Evolutionary conservation across 306 rosid genomes (phyloP).

Genomic region (Luffa aegyptiaca): DNA sequence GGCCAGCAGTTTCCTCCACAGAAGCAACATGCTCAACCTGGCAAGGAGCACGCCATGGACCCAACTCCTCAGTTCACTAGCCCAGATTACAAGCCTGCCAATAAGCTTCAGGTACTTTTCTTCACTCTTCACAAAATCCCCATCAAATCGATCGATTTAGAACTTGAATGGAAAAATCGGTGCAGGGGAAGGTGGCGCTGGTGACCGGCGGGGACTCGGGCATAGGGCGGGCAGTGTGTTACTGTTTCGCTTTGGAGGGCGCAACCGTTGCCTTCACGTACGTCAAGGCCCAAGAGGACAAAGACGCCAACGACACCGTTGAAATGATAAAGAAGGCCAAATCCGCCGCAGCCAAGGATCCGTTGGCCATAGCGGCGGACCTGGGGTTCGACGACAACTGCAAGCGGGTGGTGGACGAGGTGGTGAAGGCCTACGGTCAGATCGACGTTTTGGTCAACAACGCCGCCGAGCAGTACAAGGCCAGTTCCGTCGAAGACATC

Average conservation of each 20-base stretch:
- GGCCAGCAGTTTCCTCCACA: slow-evolving; percentile 44
- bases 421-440: slow-evolving; percentile 37
- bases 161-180: not conserved
- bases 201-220: slow-evolving; percentile 81
- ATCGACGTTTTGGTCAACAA: slow-evolving; percentile 64
- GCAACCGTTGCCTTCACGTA: slow-evolving; percentile 72
- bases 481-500: slow-evolving; percentile 46
- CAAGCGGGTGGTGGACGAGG: slow-evolving; percentile 48
- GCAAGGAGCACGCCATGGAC: slow-evolving; percentile 66
- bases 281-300: slow-evolving; percentile 63
- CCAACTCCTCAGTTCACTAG: slow-evolving; percentile 59
- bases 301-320: slow-evolving; percentile 53
- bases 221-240: slow-evolving; percentile 62
- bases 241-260: slow-evolving; percentile 60
- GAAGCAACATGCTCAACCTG: slow-evolving; percentile 56
- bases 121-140: too few relatives aligned
- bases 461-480: slow-evolving; percentile 61
- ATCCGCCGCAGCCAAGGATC: slow-evolving; percentile 39
- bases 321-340: slow-evolving; percentile 38
- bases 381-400: slow-evolving; percentile 69
- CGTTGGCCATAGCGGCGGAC: slow-evolving; percentile 61
- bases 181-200: slow-evolving; percentile 71
- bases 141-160: too few relatives aligned
- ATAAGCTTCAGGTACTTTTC: slow-evolving; percentile 48
- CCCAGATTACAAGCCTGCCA: slow-evolving; percentile 55